Base-by-base conservation (phyloP, 192 early-diverging fungal species). In the Podila epigama region DNA sequence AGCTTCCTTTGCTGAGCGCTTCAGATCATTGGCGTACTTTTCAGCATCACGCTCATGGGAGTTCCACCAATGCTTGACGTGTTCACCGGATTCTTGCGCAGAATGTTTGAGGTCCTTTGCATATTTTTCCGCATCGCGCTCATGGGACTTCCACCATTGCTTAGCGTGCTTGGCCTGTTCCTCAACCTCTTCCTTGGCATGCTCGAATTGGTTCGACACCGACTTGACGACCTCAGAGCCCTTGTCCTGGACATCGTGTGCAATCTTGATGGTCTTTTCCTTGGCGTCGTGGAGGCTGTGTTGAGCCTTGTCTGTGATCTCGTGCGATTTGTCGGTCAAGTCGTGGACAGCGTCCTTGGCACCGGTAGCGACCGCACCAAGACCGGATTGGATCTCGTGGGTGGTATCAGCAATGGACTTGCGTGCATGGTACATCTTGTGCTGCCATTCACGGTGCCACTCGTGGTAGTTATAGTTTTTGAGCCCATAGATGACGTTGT, bases 401-500 rank as follows among this genome's bases (percentile, higher is more conserved):
- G 73, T 68, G 7, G 73, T 35, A 5, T 60, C 61, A 9, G 63
- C 56, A 13, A 68, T 18, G 0, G 73, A 68, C 20, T 63, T 11
- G 20, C 63, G 67, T 11, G 66, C 61, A 18, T 68, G 56, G 13
- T 31, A 28, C 31, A 36, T 63, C 48, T 44, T 68, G 51, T 68
- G 56, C 4, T 68, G 34, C 73, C 66, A 68, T 18, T 68, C 71
- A 27, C 39, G 51, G 18, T 39, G 22, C 59, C 59, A 61, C 15
- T 75, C 59, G 2, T 20, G 18, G 28, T 77, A 77, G 60, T 77
- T 51, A 22, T 35, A 68, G 51, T 66, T 58, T 0, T 63, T 66
- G 1, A 77, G 32, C 4, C 61, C 66, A 12, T 63, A 32, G 22
- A 77, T 61, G 2, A 77, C 66, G 32, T 77, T 68, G 50, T 77